A percentile compares a stretch with the other conserved stretches of the same genome.
phyloP scores from a whole-genome alignment of 2,329 filamentous ascomycete genomes.

The Apiospora marii region DNA sequence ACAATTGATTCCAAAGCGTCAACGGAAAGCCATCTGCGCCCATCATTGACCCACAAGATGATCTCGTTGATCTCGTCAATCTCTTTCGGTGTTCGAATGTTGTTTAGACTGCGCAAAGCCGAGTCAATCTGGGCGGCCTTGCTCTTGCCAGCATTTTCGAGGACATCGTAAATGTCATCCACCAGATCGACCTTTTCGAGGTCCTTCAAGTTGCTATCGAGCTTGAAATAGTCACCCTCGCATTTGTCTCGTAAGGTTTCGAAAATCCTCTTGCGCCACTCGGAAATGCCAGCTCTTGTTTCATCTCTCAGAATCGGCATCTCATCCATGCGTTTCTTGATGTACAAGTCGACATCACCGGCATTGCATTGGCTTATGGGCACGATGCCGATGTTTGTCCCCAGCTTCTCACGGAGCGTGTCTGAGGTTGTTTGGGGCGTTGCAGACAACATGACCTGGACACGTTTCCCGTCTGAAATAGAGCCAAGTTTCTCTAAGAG shows the following conservation, averaged over 20 bases:
- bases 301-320: slow-evolving; percentile 42
- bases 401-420: slow-evolving; percentile 28
- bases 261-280: slow-evolving; percentile 44
- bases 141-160: slow-evolving; percentile 41
- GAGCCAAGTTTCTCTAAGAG: slow-evolving; percentile 38
- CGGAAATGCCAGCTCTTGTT: slow-evolving; percentile 36
- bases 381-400: slow-evolving; percentile 34
- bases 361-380: slow-evolving; percentile 37
- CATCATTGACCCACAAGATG: slow-evolving; percentile 44
- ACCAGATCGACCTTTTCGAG: slow-evolving; percentile 44
- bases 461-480: slow-evolving; percentile 31
- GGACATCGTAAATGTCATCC: slow-evolving; percentile 43
- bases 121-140: slow-evolving; percentile 43
- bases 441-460: slow-evolving; percentile 41
- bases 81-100: slow-evolving; percentile 42
- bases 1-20: slow-evolving; percentile 40
- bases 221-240: slow-evolving; percentile 41
- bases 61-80: slow-evolving; percentile 49
- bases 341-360: slow-evolving; percentile 42
- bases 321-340: slow-evolving; percentile 39
- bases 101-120: slow-evolving; percentile 44
- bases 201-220: slow-evolving; percentile 41
- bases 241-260: slow-evolving; percentile 39
- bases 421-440: slow-evolving; percentile 33
- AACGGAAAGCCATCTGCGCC: slow-evolving; percentile 36